phyloP scores from a whole-genome alignment of 202 grass and related monocot genomes.

The Elaeis oleifera region DNA sequence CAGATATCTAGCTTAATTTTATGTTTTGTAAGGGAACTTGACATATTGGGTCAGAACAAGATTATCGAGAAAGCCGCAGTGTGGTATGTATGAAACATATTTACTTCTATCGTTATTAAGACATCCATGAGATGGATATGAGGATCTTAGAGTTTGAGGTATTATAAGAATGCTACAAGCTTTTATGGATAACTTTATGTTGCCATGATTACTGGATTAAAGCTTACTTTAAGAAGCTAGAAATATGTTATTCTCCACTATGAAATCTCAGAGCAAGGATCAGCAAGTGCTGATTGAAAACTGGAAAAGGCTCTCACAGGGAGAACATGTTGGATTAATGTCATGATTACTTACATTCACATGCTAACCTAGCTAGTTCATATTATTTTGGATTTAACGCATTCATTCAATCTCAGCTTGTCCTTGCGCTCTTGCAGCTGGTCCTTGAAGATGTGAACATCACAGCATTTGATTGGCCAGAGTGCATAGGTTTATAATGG shows the following conservation, averaged over 20 bases:
- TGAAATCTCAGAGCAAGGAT: background rate
- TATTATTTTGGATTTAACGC: no score
- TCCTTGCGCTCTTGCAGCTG: no score
- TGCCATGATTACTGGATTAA: background rate
- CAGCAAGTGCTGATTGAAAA: slow-evolving; percentile 4
- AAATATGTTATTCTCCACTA: background rate
- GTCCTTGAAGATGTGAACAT: no score
- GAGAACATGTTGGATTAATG: background rate
- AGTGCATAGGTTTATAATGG: no score
- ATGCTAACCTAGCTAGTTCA: no score
- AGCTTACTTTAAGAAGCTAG: background rate
- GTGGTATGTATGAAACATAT: slow-evolving; percentile 21
- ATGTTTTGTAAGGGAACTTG: slow-evolving; percentile 9
- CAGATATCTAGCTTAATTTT: slow-evolving; percentile 3
- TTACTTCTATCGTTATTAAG: slow-evolving; percentile 4
- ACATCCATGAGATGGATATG: slow-evolving; percentile 4
- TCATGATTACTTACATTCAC: no score
- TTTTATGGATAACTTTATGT: background rate
- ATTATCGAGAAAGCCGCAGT: slow-evolving; percentile 2
- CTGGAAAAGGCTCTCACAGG: slow-evolving; percentile 1
- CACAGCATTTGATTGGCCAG: no score
- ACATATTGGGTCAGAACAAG: background rate
- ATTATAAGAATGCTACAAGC: background rate
- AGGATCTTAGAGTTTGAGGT: slow-evolving; percentile 4
- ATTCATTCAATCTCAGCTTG: no score